A percentile compares a stretch with the other conserved stretches of the same genome.
These are phyloP conservation scores for Kodamaea sp. DNA, from an alignment of 1,139 yeast species.

Conservation along the genomic window DNA sequence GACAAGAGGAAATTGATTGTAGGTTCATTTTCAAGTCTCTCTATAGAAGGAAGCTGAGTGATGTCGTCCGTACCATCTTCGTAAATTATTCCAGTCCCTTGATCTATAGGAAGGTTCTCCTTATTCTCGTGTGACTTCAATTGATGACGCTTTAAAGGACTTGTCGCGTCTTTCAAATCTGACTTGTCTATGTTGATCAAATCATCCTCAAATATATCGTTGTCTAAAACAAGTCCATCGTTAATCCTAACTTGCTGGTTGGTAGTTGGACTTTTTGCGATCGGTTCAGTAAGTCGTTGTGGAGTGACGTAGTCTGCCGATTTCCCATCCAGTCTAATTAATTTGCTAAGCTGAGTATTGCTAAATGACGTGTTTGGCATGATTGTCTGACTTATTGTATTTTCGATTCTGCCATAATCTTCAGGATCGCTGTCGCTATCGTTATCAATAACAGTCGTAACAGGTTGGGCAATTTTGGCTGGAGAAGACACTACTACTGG, in stretches of 20 bases:
- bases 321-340: constrained; percentile 17
- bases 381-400: constrained; percentile 23
- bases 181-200: constrained; percentile 8
- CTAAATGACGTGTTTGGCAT: constrained; percentile 17
- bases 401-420: constrained; percentile 21
- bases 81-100: too few relatives aligned
- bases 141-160: constrained; percentile 24
- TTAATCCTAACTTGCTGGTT: constrained; percentile 34
- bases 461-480: not conserved
- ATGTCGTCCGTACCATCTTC: not conserved
- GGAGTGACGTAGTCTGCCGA: constrained; percentile 35
- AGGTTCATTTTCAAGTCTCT: constrained; percentile 24
- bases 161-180: constrained; percentile 22
- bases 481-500: not conserved
- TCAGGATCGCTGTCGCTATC: constrained; percentile 30
- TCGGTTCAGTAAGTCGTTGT: constrained; percentile 44
- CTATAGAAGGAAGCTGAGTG: constrained; percentile 1
- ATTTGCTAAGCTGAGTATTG: constrained; percentile 25
- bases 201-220: constrained; percentile 9
- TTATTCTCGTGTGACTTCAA: constrained; percentile 5
- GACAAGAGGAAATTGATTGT: constrained; percentile 35
- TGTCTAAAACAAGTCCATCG: constrained; percentile 14
- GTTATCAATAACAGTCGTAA: constrained; percentile 22
- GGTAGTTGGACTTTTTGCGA: constrained; percentile 42
- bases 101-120: constrained; percentile 1